phyloP scores from a whole-genome alignment of 2,329 filamentous ascomycete genomes.

The Dryadomyces quercivorus region DNA sequence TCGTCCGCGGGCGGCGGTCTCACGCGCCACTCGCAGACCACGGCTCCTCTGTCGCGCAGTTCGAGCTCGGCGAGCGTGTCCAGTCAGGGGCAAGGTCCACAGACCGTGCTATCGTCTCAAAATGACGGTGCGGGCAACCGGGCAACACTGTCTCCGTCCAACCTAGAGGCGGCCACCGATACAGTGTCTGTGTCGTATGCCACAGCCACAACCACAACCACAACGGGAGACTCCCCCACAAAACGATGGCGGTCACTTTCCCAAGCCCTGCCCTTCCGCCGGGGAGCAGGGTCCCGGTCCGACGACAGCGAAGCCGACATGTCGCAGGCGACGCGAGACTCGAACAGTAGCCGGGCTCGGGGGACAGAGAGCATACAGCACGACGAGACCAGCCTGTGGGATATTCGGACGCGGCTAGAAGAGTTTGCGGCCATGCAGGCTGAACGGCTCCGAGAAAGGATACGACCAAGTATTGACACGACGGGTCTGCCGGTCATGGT shows the following conservation, averaged over 20 bases:
- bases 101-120: slow-evolving; percentile 3
- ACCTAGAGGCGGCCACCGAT: background rate
- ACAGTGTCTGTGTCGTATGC: slow-evolving; percentile 14
- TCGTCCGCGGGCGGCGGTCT: background rate
- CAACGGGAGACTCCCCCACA: slow-evolving; percentile 1
- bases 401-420: slow-evolving; percentile 43
- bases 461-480: slow-evolving; percentile 40
- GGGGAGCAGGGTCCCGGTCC: background rate
- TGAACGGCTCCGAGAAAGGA: slow-evolving; percentile 44
- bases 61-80: slow-evolving; percentile 5
- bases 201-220: slow-evolving; percentile 19
- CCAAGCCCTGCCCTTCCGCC: slow-evolving; percentile 20
- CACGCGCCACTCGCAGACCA: background rate
- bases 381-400: slow-evolving; percentile 31
- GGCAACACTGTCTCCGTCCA: background rate
- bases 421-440: slow-evolving; percentile 50
- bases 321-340: background rate
- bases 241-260: slow-evolving; percentile 19
- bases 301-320: background rate
- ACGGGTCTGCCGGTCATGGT: slow-evolving; percentile 45
- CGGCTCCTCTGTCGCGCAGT: slow-evolving; percentile 8
- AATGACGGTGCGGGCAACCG: slow-evolving; percentile 2
- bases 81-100: background rate
- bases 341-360: background rate
- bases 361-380: slow-evolving; percentile 1